Evolutionary conservation across 2,329 filamentous ascomycete genomes (phyloP).

Genomic region (Aureobasidium sp.): DNA sequence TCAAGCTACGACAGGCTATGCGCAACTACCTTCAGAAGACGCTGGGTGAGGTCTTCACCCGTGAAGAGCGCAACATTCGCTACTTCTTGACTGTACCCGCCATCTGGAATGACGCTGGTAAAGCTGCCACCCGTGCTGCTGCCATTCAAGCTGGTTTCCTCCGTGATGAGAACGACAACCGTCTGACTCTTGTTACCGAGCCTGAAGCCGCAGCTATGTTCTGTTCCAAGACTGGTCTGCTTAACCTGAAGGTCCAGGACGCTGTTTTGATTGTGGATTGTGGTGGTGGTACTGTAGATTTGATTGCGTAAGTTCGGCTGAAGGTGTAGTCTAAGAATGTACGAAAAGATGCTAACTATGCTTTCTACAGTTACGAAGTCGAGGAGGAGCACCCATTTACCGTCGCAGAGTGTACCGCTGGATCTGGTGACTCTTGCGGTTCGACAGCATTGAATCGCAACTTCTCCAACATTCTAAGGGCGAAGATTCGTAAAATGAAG

Average conservation of each 20-base stretch:
- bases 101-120: conserved; percentile 99
- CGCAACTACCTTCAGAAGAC: conserved; percentile 96
- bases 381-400: conserved; percentile 98
- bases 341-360: not conserved
- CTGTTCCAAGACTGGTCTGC: conserved; percentile 94
- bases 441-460: conserved; percentile 99
- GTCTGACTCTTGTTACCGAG: conserved; percentile 93
- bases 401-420: conserved; percentile 96
- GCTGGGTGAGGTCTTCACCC: conserved; percentile 95
- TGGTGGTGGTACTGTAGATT: conserved; percentile 97
- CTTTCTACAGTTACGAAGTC: conserved; percentile 74
- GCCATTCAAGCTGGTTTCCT: conserved; percentile 98
- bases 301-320: conserved; percentile 71
- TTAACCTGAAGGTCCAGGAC: conserved; percentile 98
- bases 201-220: conserved; percentile 98
- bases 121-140: conserved; percentile 94
- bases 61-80: conserved; percentile 97
- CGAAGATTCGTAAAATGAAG: conserved; percentile 99
- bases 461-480: conserved; percentile 97
- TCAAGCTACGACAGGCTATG: conserved; percentile 98
- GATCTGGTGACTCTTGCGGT: conserved; percentile 97
- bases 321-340: not conserved
- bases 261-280: conserved; percentile 99
- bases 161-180: conserved; percentile 97
- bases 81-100: conserved; percentile 99